A percentile compares a stretch with the other conserved stretches of the same genome.
Evolutionary conservation across 768 basidiomycete genomes (phyloP).

Genomic region (Mycena kentingensis): DNA sequence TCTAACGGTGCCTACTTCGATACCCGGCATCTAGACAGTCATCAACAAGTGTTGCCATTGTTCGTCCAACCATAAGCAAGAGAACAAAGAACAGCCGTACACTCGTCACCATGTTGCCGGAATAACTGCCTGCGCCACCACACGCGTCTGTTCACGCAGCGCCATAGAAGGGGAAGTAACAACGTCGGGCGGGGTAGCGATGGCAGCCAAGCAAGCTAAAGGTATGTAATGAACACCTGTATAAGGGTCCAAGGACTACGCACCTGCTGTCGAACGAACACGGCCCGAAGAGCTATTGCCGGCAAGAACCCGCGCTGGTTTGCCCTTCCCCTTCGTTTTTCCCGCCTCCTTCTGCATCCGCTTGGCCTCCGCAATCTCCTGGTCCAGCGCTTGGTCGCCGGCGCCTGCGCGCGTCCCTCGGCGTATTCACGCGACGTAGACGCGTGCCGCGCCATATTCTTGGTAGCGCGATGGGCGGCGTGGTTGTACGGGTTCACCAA

Average conservation of each 20-base stretch:
- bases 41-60: slow-evolving; percentile 88
- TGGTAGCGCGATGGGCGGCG: neutral
- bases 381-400: neutral
- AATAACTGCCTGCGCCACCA: slow-evolving; percentile 95
- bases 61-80: slow-evolving; percentile 49
- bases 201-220: too few relatives aligned
- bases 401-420: neutral
- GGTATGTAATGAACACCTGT: too few relatives aligned
- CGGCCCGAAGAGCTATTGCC: neutral
- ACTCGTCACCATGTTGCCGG: slow-evolving; percentile 90
- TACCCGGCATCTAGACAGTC: slow-evolving; percentile 95
- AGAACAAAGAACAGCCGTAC: neutral
- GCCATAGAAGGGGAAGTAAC: too few relatives aligned
- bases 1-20: slow-evolving; percentile 97
- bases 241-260: too few relatives aligned
- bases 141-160: slow-evolving; percentile 98
- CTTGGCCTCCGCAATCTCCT: neutral
- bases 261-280: neutral
- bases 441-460: neutral
- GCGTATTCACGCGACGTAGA: neutral
- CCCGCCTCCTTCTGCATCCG: neutral
- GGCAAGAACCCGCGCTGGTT: neutral
- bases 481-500: slow-evolving; percentile 14
- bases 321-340: neutral
- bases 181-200: too few relatives aligned